Evolutionary conservation across 2,329 filamentous ascomycete genomes (phyloP).

Genomic region (Hymenoscyphus fraxineus): DNA sequence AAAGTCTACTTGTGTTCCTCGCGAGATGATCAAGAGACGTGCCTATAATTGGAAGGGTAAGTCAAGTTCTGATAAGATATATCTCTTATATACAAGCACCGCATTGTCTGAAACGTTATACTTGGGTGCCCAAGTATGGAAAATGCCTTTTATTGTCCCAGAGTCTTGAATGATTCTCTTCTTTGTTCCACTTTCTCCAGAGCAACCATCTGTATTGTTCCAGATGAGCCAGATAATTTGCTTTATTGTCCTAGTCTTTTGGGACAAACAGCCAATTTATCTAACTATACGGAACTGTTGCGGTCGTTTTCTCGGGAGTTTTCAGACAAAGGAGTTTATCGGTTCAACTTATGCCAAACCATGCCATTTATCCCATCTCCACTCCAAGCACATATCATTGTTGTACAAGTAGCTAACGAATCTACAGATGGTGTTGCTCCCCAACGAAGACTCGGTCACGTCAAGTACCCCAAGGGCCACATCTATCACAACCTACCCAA

Average conservation of each 20-base stretch:
- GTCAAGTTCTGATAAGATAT: not conserved
- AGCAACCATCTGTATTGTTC: not conserved
- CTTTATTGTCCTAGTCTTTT: not conserved
- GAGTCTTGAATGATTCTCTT: not conserved
- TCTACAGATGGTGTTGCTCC: constrained; percentile 1
- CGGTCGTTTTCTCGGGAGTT: not conserved
- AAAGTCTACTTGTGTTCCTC: constrained; percentile 1
- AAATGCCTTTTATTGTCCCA: not conserved
- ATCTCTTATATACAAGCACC: not conserved
- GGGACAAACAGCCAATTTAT: not conserved
- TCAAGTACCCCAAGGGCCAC: constrained; percentile 8
- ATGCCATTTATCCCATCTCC: not conserved
- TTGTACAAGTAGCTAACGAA: not conserved
- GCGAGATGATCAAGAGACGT: not conserved
- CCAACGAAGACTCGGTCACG: constrained; percentile 4
- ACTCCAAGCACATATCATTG: not conserved
- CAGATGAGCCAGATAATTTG: not conserved
- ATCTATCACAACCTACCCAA: constrained; percentile 1
- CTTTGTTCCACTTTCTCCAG: not conserved
- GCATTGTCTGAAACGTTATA: not conserved
- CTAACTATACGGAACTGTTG: not conserved
- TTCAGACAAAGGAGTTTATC: not conserved
- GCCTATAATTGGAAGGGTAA: not conserved
- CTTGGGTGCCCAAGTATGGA: too few species aligned
- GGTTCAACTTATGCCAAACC: not conserved